These are phyloP conservation scores for Neobulgaria alba DNA, from an alignment of 2,329 filamentous ascomycete genomes.

Conservation along the genomic window DNA sequence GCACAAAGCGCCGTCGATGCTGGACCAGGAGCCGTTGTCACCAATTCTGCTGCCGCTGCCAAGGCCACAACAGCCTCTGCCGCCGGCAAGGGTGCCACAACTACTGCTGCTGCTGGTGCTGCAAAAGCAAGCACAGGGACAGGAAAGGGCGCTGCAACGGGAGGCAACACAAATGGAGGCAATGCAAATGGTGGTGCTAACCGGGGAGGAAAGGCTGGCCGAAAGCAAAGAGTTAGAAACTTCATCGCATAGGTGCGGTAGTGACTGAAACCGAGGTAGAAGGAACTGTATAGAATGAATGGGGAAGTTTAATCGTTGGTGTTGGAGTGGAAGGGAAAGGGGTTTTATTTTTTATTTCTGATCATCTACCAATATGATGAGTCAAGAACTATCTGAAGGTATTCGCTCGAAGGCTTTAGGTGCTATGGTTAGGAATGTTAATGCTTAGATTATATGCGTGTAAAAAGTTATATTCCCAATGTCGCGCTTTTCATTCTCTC, in stretches of 20 bases:
- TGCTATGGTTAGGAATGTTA: too few relatives aligned
- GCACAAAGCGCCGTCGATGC: conserved; percentile 10
- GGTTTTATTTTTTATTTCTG: neutral
- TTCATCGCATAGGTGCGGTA: neutral
- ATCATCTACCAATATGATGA: neutral
- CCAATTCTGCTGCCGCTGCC: neutral
- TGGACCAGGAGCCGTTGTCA: conserved; percentile 8
- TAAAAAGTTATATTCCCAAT: too few relatives aligned
- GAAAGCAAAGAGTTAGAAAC: neutral
- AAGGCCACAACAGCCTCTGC: neutral
- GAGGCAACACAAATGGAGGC: neutral
- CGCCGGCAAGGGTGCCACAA: neutral
- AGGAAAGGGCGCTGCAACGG: neutral
- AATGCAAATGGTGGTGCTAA: neutral
- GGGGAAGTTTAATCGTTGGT: neutral
- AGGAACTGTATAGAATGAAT: neutral
- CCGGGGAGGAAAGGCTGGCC: neutral
- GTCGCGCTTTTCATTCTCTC: too few relatives aligned
- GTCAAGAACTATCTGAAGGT: too few relatives aligned
- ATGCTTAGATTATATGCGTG: too few relatives aligned
- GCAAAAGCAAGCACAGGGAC: neutral
- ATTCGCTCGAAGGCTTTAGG: too few relatives aligned
- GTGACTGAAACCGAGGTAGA: too few relatives aligned
- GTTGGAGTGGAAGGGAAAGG: neutral
- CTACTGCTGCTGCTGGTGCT: neutral